These are phyloP conservation scores for Sordariomycetes sp. DNA, from an alignment of 2,329 filamentous ascomycete genomes.

Conservation along the genomic window DNA sequence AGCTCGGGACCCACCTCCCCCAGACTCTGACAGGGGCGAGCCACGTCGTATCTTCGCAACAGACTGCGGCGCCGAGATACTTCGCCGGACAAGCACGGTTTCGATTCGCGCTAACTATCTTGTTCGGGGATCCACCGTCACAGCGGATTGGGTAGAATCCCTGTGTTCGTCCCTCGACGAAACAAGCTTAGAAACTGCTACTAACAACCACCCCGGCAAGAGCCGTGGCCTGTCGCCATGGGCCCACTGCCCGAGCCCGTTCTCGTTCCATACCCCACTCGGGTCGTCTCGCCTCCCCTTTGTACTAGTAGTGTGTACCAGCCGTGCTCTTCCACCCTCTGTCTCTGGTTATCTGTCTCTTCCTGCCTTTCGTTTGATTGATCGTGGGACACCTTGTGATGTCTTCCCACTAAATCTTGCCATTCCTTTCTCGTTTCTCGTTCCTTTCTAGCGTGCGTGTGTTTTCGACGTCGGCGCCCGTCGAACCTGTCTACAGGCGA, in stretches of 20 bases:
- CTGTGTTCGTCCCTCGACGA: background rate
- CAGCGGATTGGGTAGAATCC: background rate
- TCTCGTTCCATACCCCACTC: background rate
- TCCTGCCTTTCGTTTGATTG: conserved; percentile 9
- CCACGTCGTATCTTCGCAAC: background rate
- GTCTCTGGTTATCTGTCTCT: background rate
- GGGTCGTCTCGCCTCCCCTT: background rate
- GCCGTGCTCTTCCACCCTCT: background rate
- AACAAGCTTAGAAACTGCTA: background rate
- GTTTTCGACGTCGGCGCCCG: background rate
- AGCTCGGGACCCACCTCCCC: background rate
- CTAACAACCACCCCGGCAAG: background rate
- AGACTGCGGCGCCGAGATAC: background rate
- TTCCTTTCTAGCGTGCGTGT: conserved; percentile 5
- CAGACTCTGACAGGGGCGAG: background rate
- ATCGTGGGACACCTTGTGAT: conserved; percentile 4
- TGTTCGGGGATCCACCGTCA: background rate
- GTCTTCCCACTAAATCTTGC: conserved; percentile 4
- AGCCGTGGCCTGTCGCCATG: background rate
- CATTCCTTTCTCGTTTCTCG: conserved; percentile 1
- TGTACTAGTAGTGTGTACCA: background rate
- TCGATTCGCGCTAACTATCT: background rate
- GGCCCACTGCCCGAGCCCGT: background rate
- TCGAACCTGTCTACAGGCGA: background rate
- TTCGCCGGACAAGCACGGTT: background rate